Percentiles rank a stretch among this genome's conserved stretches.
These are phyloP conservation scores for Trichosporon faecale DNA, from an alignment of 1,284 basidiomycete species.

Conservation along the genomic window DNA sequence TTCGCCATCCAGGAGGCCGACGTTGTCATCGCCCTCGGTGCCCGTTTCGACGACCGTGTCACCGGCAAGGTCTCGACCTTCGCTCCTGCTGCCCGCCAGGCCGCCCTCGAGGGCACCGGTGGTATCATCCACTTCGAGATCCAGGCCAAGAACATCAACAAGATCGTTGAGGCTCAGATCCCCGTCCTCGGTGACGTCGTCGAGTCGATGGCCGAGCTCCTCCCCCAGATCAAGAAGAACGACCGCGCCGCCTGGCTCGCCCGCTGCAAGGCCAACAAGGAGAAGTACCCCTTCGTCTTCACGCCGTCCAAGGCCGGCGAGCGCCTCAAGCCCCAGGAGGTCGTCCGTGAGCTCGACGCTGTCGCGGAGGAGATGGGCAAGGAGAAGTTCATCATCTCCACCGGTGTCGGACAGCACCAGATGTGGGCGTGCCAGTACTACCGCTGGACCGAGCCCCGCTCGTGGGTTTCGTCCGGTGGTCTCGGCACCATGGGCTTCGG, in stretches of 20 bases:
- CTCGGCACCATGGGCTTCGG: constrained; percentile 98
- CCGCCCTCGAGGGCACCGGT: constrained; percentile 78
- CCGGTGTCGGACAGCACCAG: constrained; percentile 98
- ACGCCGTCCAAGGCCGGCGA: constrained; percentile 63
- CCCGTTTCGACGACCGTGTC: constrained; percentile 95
- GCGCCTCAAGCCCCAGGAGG: constrained; percentile 92
- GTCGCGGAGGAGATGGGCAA: constrained; percentile 66
- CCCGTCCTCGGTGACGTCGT: constrained; percentile 92
- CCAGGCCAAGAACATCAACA: constrained; percentile 98
- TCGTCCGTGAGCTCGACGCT: constrained; percentile 83
- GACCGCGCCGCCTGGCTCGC: constrained; percentile 76
- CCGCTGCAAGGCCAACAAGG: constrained; percentile 81
- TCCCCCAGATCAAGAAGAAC: constrained; percentile 68
- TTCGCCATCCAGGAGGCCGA: constrained; percentile 96
- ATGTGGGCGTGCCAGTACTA: constrained; percentile 99
- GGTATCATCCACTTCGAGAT: constrained; percentile 99
- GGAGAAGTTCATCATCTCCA: constrained; percentile 82
- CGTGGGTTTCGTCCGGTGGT: constrained; percentile 95
- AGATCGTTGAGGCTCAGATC: constrained; percentile 91
- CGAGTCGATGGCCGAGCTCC: constrained; percentile 72
- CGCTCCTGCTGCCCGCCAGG: constrained; percentile 83
- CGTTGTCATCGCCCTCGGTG: constrained; percentile 94
- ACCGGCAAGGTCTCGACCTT: constrained; percentile 88
- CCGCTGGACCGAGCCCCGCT: constrained; percentile 80
- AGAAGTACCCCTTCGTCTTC: constrained; percentile 85